phyloP scores from a whole-genome alignment of 1,284 basidiomycete species.

The Albatrellus sp. region DNA sequence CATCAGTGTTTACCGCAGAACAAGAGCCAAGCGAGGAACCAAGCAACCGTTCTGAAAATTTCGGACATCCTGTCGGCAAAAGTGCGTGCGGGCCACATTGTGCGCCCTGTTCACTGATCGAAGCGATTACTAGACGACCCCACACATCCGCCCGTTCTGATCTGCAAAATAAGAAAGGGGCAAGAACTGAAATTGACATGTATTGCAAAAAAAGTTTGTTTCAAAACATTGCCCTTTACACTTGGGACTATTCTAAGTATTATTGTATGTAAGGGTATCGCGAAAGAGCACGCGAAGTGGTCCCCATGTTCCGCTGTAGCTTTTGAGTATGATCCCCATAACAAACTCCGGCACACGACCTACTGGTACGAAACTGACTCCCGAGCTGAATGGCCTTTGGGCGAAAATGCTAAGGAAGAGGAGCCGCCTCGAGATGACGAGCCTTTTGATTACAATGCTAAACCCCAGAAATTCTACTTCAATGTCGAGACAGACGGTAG shows the following conservation, averaged over 20 bases:
- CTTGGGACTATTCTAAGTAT: background rate
- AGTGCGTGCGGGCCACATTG: constrained; percentile 28
- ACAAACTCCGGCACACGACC: constrained; percentile 90
- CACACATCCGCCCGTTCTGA: constrained; percentile 58
- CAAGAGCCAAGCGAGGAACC: constrained; percentile 54
- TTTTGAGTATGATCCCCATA: constrained; percentile 98
- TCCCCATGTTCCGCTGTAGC: constrained; percentile 91
- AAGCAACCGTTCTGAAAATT: constrained; percentile 58
- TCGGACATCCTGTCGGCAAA: constrained; percentile 85
- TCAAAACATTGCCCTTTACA: constrained; percentile 2
- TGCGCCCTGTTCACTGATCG: background rate
- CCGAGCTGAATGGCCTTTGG: constrained; percentile 73
- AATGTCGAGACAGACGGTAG: constrained; percentile 88
- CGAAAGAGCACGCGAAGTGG: constrained; percentile 99
- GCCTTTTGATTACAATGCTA: constrained; percentile 77
- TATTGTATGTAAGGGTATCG: constrained; percentile 62
- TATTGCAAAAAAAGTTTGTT: constrained; percentile 80
- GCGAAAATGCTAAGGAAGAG: constrained; percentile 75
- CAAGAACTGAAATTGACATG: constrained; percentile 86
- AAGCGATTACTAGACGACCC: constrained; percentile 38
- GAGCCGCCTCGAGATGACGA: constrained; percentile 68
- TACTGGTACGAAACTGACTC: constrained; percentile 89
- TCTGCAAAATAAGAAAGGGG: constrained; percentile 89
- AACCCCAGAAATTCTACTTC: constrained; percentile 83
- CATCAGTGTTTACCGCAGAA: constrained; percentile 17